Conservation (phyloP, 1,139 yeast genomes). For the Sugiyamaella neomexicana region DNA sequence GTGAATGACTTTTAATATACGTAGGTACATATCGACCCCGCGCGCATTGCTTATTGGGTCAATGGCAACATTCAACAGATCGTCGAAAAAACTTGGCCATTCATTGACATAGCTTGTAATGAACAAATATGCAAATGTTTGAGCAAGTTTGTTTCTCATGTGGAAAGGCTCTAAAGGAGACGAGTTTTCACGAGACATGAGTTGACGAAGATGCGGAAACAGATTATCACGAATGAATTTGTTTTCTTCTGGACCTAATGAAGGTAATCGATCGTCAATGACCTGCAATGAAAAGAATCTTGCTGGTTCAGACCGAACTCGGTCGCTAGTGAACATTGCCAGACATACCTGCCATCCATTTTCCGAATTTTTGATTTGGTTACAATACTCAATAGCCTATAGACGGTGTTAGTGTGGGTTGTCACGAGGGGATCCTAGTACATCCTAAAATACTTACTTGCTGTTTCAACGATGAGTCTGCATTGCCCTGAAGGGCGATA, state of each 20-base stretch:
- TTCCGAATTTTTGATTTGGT: slow-evolving; percentile 68
- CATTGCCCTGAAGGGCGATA: slow-evolving; percentile 79
- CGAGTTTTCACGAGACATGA: slow-evolving; percentile 16
- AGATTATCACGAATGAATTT: slow-evolving; percentile 49
- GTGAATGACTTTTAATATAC: slow-evolving; percentile 75
- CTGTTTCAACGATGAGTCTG: slow-evolving; percentile 64
- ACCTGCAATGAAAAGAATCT: slow-evolving; percentile 84
- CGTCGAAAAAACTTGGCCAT: slow-evolving; percentile 70
- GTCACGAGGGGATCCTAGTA: not conserved
- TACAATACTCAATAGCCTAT: slow-evolving; percentile 73
- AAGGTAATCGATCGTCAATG: slow-evolving; percentile 61
- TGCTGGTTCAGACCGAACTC: slow-evolving; percentile 41
- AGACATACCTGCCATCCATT: slow-evolving; percentile 82
- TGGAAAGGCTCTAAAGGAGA: slow-evolving; percentile 52
- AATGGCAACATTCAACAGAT: slow-evolving; percentile 47
- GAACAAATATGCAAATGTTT: slow-evolving; percentile 69
- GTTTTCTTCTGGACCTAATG: slow-evolving; percentile 51
- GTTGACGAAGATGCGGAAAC: slow-evolving; percentile 43
- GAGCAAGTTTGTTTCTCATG: slow-evolving; percentile 77
- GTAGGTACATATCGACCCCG: slow-evolving; percentile 73
- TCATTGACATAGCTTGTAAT: slow-evolving; percentile 60
- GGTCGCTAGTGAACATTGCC: slow-evolving; percentile 52
- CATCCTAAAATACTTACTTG: slow-evolving; percentile 45
- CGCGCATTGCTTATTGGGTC: slow-evolving; percentile 44
- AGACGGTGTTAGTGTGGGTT: slow-evolving; percentile 11